Conservation (phyloP, 2,329 filamentous ascomycete species). For the Fusarium cyanostomum region DNA sequence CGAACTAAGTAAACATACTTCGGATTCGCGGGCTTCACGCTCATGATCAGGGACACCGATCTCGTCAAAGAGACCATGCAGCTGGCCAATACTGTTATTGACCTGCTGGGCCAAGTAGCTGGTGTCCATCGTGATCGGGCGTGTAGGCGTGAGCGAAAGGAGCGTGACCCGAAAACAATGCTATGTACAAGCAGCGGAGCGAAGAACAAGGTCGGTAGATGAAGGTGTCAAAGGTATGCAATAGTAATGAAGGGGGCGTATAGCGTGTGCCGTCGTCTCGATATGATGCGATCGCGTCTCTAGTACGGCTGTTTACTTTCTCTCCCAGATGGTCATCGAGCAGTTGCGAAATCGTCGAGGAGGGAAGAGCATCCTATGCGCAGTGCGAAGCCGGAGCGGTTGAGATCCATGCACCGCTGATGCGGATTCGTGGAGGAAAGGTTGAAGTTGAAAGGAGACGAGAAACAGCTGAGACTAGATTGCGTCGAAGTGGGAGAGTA, state of each 20-base stretch:
- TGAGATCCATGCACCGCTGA: constrained; percentile 32
- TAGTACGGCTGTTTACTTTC: constrained; percentile 42
- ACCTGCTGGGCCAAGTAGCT: constrained; percentile 95
- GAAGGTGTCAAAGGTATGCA: constrained; percentile 18
- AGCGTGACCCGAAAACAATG: constrained; percentile 22
- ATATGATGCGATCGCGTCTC: constrained; percentile 22
- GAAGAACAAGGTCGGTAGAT: constrained; percentile 12
- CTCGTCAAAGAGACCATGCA: constrained; percentile 96
- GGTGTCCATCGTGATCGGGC: constrained; percentile 72
- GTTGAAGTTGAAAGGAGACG: constrained; percentile 33
- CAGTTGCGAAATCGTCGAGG: constrained; percentile 33
- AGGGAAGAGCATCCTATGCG: constrained; percentile 40
- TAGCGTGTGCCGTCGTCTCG: constrained; percentile 30
- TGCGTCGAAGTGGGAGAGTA: constrained; percentile 20
- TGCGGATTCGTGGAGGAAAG: constrained; percentile 15
- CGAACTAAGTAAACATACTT: constrained; percentile 66
- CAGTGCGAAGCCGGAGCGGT: constrained; percentile 24
- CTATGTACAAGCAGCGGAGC: constrained; percentile 21
- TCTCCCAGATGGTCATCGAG: constrained; percentile 43
- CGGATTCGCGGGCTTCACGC: constrained; percentile 86
- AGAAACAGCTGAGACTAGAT: constrained; percentile 38
- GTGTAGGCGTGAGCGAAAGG: constrained; percentile 20
- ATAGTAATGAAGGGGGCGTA: constrained; percentile 6
- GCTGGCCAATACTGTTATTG: constrained; percentile 89
- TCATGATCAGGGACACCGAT: constrained; percentile 96